Percentiles rank a stretch among this genome's conserved stretches.
Conservation (phyloP, 306 rosid genomes). For the Rosa lucieae region DNA sequence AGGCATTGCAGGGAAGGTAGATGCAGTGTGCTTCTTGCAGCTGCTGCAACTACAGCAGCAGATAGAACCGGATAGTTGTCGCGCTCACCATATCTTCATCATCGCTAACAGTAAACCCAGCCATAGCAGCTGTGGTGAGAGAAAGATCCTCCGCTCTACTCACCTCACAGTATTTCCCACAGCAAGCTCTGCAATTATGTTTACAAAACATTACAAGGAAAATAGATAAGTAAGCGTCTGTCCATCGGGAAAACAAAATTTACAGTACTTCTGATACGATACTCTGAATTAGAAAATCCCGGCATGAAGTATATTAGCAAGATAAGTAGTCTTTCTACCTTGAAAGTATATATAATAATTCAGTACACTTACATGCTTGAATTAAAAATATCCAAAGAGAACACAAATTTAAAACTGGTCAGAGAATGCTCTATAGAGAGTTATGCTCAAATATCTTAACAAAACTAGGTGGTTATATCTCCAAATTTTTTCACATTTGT, state of each 20-base stretch:
- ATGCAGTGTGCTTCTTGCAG: constrained; percentile 90
- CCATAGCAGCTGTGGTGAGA: constrained; percentile 78
- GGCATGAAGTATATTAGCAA: neutral
- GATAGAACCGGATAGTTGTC: constrained; percentile 68
- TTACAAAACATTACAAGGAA: constrained; percentile 24
- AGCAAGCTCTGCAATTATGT: constrained; percentile 72
- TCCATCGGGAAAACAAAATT: neutral
- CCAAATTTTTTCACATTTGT: neutral
- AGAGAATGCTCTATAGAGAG: neutral
- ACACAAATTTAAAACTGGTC: neutral
- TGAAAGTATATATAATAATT: neutral
- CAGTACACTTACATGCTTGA: neutral
- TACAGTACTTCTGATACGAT: neutral
- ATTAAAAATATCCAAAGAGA: neutral
- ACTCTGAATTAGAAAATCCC: neutral
- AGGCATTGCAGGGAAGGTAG: constrained; percentile 94
- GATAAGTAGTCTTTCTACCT: neutral
- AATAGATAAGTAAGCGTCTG: constrained; percentile 14
- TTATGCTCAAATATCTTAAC: neutral
- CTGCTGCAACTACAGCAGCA: constrained; percentile 88
- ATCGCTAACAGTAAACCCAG: constrained; percentile 69
- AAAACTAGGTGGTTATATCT: neutral
- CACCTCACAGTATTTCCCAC: constrained; percentile 96
- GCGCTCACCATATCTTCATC: constrained; percentile 67
- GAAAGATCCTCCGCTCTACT: constrained; percentile 82